These are phyloP conservation scores for Coemansia sp. DNA, from an alignment of 192 early-diverging fungal genomes.

Conservation along the genomic window DNA sequence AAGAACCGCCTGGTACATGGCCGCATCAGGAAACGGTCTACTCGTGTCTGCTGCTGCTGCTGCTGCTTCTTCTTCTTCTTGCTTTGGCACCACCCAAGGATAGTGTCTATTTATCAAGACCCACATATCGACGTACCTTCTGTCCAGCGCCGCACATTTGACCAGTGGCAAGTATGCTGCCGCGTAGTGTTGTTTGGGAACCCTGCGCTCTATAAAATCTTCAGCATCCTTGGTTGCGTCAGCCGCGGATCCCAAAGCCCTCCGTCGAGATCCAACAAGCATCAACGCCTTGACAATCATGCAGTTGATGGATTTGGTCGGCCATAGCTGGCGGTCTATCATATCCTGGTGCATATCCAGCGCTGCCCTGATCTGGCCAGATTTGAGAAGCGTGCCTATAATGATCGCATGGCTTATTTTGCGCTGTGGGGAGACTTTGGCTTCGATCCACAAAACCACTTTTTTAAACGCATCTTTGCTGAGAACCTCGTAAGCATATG, in stretches of 20 bases:
- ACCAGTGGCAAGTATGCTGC: constrained; percentile 22
- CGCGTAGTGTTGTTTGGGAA: constrained; percentile 34
- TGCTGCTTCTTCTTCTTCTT: too few relatives aligned
- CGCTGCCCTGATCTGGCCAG: constrained; percentile 14
- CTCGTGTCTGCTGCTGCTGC: neutral
- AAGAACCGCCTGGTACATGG: constrained; percentile 36
- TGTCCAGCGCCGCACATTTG: constrained; percentile 13
- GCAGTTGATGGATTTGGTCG: constrained; percentile 36
- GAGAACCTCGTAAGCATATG: constrained; percentile 7
- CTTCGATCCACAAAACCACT: constrained; percentile 22
- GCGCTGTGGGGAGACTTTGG: constrained; percentile 16
- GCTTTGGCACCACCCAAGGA: constrained; percentile 8
- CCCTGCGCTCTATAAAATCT: constrained; percentile 15
- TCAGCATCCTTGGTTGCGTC: neutral
- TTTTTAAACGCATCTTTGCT: constrained; percentile 2
- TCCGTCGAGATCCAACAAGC: neutral
- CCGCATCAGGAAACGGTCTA: constrained; percentile 25
- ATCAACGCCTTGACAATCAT: constrained; percentile 28
- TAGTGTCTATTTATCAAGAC: constrained; percentile 22
- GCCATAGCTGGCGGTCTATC: constrained; percentile 21
- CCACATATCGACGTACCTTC: constrained; percentile 23
- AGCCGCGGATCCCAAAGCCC: neutral
- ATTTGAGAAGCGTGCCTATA: constrained; percentile 19
- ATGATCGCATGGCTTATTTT: constrained; percentile 17
- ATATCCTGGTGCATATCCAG: constrained; percentile 31